Conservation (phyloP, 1,284 basidiomycete species). For the Ustilago bromivora region DNA sequence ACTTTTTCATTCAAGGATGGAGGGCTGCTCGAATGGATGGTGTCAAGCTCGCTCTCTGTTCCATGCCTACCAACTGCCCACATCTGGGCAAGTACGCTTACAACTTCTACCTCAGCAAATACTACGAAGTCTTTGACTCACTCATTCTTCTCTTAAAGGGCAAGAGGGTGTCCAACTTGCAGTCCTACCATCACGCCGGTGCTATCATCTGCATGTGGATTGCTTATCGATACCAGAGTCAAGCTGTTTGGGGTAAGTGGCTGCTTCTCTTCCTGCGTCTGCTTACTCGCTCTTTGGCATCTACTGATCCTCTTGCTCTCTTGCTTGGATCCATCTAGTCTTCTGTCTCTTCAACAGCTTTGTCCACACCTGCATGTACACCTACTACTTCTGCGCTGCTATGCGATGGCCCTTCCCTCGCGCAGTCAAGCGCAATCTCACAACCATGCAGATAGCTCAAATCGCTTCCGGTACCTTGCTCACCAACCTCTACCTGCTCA, state of each 20-base stretch:
- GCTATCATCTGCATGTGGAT: constrained; percentile 70
- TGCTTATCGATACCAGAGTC: constrained; percentile 63
- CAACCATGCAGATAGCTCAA: constrained; percentile 63
- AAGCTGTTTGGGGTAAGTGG: constrained; percentile 56
- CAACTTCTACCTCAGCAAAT: constrained; percentile 69
- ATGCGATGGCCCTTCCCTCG: constrained; percentile 60
- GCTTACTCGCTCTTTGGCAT: background rate
- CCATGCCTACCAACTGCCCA: constrained; percentile 62
- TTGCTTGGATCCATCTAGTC: constrained; percentile 24
- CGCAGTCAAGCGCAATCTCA: constrained; percentile 61
- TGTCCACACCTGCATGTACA: constrained; percentile 63
- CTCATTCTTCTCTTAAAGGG: constrained; percentile 69
- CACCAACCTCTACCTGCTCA: constrained; percentile 61
- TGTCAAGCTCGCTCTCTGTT: constrained; percentile 68
- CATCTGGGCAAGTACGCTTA: constrained; percentile 64
- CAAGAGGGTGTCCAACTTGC: constrained; percentile 66
- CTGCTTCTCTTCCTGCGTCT: background rate
- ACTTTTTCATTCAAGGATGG: constrained; percentile 58
- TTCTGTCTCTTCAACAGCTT: constrained; percentile 65
- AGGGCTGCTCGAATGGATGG: constrained; percentile 53
- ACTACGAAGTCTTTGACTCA: constrained; percentile 67
- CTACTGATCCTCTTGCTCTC: constrained; percentile 5
- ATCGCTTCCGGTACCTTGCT: constrained; percentile 61
- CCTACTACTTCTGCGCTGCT: constrained; percentile 62
- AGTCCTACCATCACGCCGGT: constrained; percentile 66